Conservation (phyloP, 495 filamentous ascomycete genomes). For the Podospora pseudopauciseta region DNA sequence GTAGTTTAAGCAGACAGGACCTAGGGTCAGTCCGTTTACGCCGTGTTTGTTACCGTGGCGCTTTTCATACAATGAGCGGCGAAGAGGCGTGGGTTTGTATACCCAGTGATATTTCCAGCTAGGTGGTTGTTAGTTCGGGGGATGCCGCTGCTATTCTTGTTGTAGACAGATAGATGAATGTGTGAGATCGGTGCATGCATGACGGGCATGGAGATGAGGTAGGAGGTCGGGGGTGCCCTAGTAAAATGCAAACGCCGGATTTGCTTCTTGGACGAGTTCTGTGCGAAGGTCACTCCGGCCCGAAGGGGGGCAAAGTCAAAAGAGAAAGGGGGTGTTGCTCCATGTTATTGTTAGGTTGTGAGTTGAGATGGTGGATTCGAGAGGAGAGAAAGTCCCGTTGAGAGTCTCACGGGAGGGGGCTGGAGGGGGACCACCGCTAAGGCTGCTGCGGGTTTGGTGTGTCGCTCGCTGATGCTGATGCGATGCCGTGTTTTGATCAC, state of each 20-base stretch:
- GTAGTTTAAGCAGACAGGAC: not conserved
- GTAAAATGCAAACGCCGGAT: not conserved
- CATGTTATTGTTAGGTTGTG: not conserved
- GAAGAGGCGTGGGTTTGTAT: not conserved
- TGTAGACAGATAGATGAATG: not conserved
- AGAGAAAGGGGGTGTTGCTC: not conserved
- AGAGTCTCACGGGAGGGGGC: not conserved
- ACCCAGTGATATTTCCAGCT: not conserved
- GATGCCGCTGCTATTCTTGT: not conserved
- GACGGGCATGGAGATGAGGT: not conserved
- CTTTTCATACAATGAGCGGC: not conserved
- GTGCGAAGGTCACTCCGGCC: not conserved
- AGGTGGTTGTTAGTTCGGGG: not conserved
- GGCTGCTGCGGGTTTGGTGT: constrained; percentile 15
- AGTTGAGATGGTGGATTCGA: not conserved
- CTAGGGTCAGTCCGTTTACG: not conserved
- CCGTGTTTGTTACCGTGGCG: not conserved
- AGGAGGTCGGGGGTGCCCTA: not conserved
- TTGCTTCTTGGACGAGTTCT: not conserved
- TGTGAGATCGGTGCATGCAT: not conserved
- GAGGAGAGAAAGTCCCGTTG: not conserved
- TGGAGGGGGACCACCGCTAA: constrained; percentile 5
- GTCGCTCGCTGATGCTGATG: constrained; percentile 5
- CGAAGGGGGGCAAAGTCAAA: not conserved
- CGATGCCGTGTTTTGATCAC: constrained; percentile 11